Conservation (phyloP, 495 filamentous ascomycete species). For the Astrothelium macrocarpum region DNA sequence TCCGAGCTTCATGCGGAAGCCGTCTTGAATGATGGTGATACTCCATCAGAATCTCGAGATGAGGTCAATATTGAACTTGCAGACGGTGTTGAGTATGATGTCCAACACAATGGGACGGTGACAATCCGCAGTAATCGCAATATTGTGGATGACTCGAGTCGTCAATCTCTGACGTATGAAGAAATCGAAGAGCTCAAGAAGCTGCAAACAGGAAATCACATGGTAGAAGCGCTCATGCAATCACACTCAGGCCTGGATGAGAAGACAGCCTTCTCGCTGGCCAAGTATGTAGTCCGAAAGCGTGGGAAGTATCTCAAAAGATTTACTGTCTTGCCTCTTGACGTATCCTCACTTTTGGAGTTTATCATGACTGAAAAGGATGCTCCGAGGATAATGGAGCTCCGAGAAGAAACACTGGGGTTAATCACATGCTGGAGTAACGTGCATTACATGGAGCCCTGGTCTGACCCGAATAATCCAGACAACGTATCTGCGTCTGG, state of each 20-base stretch:
- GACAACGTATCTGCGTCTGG: constrained; percentile 39
- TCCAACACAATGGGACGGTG: constrained; percentile 46
- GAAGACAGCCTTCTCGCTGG: constrained; percentile 86
- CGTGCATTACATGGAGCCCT: constrained; percentile 42
- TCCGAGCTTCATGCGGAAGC: constrained; percentile 77
- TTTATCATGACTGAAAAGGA: constrained; percentile 73
- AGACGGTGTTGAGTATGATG: constrained; percentile 42
- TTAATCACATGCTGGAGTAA: constrained; percentile 59
- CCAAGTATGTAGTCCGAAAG: constrained; percentile 92
- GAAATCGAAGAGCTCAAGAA: constrained; percentile 91
- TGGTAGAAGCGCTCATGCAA: constrained; percentile 76
- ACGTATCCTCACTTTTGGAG: constrained; percentile 60
- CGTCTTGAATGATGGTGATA: constrained; percentile 42
- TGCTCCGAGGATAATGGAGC: constrained; percentile 67
- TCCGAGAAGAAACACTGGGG: constrained; percentile 76
- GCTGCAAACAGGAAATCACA: constrained; percentile 63
- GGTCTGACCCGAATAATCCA: constrained; percentile 24
- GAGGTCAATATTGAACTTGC: constrained; percentile 27
- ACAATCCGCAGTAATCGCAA: constrained; percentile 70
- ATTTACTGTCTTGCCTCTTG: constrained; percentile 75
- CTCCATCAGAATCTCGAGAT: constrained; percentile 40
- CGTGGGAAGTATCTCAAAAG: constrained; percentile 82
- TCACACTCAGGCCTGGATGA: constrained; percentile 81
- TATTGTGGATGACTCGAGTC: constrained; percentile 67
- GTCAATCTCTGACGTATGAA: constrained; percentile 69